phyloP scores from a whole-genome alignment of 176 grass and related monocot species.

The Oryza longistaminata region DNA sequence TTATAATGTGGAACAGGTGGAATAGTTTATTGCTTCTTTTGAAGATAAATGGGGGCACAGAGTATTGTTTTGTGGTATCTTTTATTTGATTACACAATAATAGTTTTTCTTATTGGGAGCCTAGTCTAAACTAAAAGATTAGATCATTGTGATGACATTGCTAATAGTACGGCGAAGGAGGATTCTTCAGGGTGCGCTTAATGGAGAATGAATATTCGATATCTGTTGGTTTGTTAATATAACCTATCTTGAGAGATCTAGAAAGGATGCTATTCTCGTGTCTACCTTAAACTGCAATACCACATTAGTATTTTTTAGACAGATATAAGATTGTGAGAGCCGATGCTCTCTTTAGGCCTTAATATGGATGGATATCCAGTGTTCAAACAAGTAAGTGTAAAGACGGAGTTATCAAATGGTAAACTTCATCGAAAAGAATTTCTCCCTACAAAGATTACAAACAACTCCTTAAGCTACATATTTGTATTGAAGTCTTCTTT shows the following conservation, averaged over 20 bases:
- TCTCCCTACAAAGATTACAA: neutral
- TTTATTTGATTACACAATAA: slow-evolving; percentile 5
- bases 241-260: neutral
- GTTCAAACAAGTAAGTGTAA: neutral
- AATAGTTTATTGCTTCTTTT: neutral
- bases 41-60: slow-evolving; percentile 2
- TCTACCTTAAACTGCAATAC: neutral
- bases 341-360: neutral
- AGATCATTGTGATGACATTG: neutral
- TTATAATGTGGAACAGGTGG: too few relatives aligned
- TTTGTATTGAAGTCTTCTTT: slow-evolving; percentile 20
- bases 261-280: neutral
- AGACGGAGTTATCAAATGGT: neutral
- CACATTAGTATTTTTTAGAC: neutral
- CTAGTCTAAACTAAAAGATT: neutral
- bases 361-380: neutral
- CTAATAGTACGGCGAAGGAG: neutral
- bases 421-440: neutral
- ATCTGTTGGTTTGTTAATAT: neutral
- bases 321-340: neutral
- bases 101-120: neutral
- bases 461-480: slow-evolving; percentile 6
- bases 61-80: slow-evolving; percentile 23
- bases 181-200: neutral
- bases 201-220: neutral